Evolutionary conservation across 768 basidiomycete species (phyloP).

Genomic region (Boletus edulis): DNA sequence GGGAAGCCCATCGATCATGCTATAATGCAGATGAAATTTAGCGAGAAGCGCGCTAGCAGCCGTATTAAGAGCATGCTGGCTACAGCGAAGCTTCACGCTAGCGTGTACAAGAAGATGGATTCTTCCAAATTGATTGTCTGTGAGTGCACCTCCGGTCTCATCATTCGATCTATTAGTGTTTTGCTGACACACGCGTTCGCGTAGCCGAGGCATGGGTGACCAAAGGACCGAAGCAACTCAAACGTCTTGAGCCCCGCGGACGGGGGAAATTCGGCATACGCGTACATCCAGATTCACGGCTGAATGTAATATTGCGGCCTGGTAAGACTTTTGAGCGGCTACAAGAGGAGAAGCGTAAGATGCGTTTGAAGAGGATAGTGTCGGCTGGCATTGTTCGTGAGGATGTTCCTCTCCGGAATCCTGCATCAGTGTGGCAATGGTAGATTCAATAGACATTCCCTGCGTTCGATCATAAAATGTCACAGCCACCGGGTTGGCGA

Average conservation of each 20-base stretch:
- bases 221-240: constrained; percentile 66
- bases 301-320: constrained; percentile 76
- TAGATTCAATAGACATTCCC: constrained; percentile 26
- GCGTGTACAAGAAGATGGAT: constrained; percentile 70
- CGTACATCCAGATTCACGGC: constrained; percentile 67
- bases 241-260: constrained; percentile 78
- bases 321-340: constrained; percentile 75
- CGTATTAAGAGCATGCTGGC: constrained; percentile 88
- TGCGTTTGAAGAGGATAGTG: constrained; percentile 72
- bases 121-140: constrained; percentile 75
- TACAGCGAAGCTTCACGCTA: constrained; percentile 83
- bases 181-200: constrained; percentile 5
- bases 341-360: constrained; percentile 57
- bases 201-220: constrained; percentile 93
- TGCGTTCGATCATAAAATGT: neutral
- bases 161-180: neutral
- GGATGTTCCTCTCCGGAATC: constrained; percentile 75
- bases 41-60: constrained; percentile 84
- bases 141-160: constrained; percentile 40
- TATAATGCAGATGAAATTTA: constrained; percentile 96
- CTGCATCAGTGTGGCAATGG: constrained; percentile 75
- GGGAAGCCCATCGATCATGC: constrained; percentile 93
- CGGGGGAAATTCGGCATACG: constrained; percentile 79
- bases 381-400: constrained; percentile 80
- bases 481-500: constrained; percentile 8